Evolutionary conservation across 805 yeast species (phyloP), one percentile per base, ranked within the genome.

Genomic region (Wickerhamiella siamensis): DNA sequence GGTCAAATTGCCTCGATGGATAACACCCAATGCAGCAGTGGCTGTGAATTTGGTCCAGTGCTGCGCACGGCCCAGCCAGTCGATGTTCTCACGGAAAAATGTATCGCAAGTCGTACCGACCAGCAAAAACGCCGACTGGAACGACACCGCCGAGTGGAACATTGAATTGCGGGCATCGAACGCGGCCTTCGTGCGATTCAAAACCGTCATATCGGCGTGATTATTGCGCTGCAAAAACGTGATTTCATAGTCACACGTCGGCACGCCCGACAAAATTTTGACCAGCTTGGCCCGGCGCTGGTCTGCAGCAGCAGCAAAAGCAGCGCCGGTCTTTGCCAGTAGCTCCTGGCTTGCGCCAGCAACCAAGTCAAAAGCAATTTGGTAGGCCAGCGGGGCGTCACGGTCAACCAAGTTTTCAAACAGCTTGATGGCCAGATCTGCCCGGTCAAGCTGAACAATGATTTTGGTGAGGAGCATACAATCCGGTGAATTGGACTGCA

Each of bases 41-140:
- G 97, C 96, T 0, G 95, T 77, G 60, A 91, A 91, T 58, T 88
- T 91, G 4, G 96, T 86, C 98, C 98, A 91, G 62, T 88, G 86
- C 37, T 88, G 79, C n/a, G 98, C 96, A 63, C 86, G 83, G 35
- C 94, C 93, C 51, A 91, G 69, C 96, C 97, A 91, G 54, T 88
- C 95, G 55, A 86, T 68, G 57, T 91, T 91, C 35, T 79, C 73
- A 59, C 95, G 73, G 63, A 88, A 81, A 56, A 91, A 91, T 0
- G 86, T 75, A 59, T 91, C 96, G 55, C 83, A 93, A 6, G 97
- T 83, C 12, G 98, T 91, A 44, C 97, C 98, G 31, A 91, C 83
- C 60, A 87, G 95, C 74, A 88, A 72, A 57, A 86, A 84, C 0
- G 96, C 96, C 56, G 86, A 88, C 42, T 91, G 78, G 58, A 91